A percentile compares a stretch with the other conserved stretches of the same genome.
phyloP scores from a whole-genome alignment of 1,284 basidiomycete genomes.

The Malassezia furfur region DNA sequence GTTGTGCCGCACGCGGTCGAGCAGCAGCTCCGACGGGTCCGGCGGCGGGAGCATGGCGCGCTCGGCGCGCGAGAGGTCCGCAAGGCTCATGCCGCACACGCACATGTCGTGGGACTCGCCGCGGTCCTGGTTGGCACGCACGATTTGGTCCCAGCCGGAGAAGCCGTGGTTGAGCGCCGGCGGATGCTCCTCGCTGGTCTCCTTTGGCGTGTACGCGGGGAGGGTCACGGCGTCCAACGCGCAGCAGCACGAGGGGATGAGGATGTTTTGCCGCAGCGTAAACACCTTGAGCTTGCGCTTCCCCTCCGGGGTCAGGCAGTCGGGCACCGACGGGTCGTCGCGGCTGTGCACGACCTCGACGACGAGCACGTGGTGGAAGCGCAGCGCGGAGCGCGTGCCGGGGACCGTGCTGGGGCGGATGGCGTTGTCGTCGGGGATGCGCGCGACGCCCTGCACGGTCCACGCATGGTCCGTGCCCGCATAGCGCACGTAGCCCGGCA shows the following conservation, averaged over 20 bases:
- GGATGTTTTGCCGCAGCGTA: conserved; percentile 40
- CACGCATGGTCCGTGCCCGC: conserved; percentile 35
- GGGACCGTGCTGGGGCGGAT: conserved; percentile 39
- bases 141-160: conserved; percentile 18
- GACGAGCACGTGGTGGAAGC: conserved; percentile 41
- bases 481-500: conserved; percentile 37
- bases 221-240: conserved; percentile 46
- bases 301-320: conserved; percentile 6
- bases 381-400: conserved; percentile 32
- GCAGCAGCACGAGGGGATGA: conserved; percentile 43
- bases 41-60: conserved; percentile 33
- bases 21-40: conserved; percentile 25
- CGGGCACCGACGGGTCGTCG: background rate
- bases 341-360: conserved; percentile 45
- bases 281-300: conserved; percentile 43
- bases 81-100: conserved; percentile 45
- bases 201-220: conserved; percentile 31
- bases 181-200: background rate
- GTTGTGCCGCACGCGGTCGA: conserved; percentile 26
- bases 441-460: conserved; percentile 44
- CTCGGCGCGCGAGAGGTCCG: conserved; percentile 36
- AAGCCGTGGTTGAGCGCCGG: conserved; percentile 10
- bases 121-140: conserved; percentile 24
- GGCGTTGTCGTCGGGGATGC: conserved; percentile 46
- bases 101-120: conserved; percentile 40